Evolutionary conservation across 192 early-diverging fungal species (phyloP).

Genomic region (Coemansia sp.): DNA sequence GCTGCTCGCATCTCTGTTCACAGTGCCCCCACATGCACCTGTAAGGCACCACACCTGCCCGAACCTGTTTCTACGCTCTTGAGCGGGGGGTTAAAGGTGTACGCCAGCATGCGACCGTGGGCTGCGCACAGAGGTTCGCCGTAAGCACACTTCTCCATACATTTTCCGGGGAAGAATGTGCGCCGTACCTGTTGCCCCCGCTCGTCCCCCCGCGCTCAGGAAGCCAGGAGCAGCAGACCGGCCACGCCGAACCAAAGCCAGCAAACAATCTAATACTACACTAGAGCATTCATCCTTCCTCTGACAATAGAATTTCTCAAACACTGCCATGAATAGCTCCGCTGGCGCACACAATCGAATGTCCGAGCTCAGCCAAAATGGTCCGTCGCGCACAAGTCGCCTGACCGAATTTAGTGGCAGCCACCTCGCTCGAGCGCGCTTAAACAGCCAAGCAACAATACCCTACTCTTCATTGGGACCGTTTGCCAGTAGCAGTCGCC

Average conservation of each 20-base stretch:
- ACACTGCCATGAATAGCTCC: background rate
- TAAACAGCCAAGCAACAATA: constrained; percentile 1
- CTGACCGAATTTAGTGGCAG: background rate
- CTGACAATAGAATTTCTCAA: background rate
- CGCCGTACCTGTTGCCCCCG: background rate
- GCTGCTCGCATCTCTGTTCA: constrained; percentile 1
- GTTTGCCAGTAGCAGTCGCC: background rate
- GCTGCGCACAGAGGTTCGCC: background rate
- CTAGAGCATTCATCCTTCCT: background rate
- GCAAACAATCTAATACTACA: background rate
- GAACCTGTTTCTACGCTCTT: background rate
- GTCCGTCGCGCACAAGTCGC: constrained; percentile 7
- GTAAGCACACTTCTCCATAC: background rate
- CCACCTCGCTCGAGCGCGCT: background rate
- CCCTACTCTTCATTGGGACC: background rate
- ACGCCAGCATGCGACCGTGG: background rate
- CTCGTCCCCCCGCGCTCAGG: background rate
- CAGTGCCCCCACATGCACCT: background rate
- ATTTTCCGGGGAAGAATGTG: background rate
- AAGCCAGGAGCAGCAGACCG: background rate
- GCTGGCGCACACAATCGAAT: constrained; percentile 15
- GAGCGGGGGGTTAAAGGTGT: background rate
- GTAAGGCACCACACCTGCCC: background rate
- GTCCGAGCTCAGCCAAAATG: background rate
- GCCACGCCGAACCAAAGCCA: background rate